Conservation (phyloP, 352 stramenopile genomes). For the Phytophthora fragariae region DNA sequence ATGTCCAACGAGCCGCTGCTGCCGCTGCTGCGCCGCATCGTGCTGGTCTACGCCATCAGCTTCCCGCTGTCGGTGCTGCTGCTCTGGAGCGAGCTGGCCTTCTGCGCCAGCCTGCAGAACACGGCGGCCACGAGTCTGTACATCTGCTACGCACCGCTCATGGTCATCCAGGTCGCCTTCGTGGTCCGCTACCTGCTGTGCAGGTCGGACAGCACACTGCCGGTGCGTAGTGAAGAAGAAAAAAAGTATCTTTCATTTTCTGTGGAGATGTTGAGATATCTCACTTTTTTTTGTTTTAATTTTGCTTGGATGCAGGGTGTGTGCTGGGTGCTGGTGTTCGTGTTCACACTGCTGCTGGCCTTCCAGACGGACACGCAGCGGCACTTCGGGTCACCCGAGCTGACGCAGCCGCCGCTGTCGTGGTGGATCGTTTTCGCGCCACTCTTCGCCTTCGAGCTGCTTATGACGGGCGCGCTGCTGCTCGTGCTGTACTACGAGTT, state of each 20-base stretch:
- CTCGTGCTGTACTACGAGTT: constrained; percentile 87
- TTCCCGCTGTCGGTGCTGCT: constrained; percentile 74
- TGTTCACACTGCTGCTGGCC: constrained; percentile 80
- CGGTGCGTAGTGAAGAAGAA: constrained; percentile 44
- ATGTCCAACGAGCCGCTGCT: constrained; percentile 87
- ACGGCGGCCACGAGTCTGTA: constrained; percentile 67
- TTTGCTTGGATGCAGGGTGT: constrained; percentile 51
- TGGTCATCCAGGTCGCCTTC: constrained; percentile 86
- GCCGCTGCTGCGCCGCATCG: constrained; percentile 75
- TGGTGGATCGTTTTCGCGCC: constrained; percentile 79
- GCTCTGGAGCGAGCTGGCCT: constrained; percentile 85
- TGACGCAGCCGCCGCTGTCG: constrained; percentile 53
- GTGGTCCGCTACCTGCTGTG: constrained; percentile 85
- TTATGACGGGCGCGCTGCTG: constrained; percentile 61
- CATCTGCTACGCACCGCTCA: constrained; percentile 78
- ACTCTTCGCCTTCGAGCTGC: constrained; percentile 69
- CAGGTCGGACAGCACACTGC: constrained; percentile 76
- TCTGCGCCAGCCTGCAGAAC: constrained; percentile 76
- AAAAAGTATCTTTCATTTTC: constrained; percentile 20
- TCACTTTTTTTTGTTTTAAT: not conserved
- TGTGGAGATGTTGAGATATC: constrained; percentile 3
- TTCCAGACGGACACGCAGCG: constrained; percentile 77
- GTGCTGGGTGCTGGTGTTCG: constrained; percentile 82
- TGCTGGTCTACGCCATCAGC: constrained; percentile 80
- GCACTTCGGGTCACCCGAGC: constrained; percentile 32